These are phyloP conservation scores for Penicillium thymicola DNA, from an alignment of 2,329 filamentous ascomycete genomes.

Conservation along the genomic window DNA sequence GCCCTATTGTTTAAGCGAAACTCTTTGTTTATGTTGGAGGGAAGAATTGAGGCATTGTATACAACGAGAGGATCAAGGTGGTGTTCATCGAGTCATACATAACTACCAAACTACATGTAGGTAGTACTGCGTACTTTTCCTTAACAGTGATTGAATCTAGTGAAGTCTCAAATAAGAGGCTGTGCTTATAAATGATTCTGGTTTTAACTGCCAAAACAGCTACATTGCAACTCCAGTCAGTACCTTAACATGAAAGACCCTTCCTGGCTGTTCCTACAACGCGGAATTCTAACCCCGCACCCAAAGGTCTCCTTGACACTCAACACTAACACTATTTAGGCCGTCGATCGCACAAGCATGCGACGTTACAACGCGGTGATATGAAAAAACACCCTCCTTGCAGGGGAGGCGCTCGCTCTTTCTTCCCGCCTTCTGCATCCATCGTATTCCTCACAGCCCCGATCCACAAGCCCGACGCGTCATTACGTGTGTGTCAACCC, in stretches of 20 bases:
- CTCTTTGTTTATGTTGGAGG: no score
- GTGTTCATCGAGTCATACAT: no score
- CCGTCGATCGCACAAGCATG: slow-evolving; percentile 1
- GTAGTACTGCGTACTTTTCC: no score
- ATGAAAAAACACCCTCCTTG: neutral
- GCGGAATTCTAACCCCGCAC: slow-evolving; percentile 3
- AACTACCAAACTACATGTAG: no score
- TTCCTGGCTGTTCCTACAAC: neutral
- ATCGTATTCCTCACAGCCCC: neutral
- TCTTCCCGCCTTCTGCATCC: neutral
- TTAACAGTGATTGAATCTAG: neutral
- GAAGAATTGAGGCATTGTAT: no score
- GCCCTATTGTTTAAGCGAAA: no score
- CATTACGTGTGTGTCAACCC: neutral
- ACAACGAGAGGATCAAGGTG: no score
- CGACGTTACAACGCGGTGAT: slow-evolving; percentile 4
- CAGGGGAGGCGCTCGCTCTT: neutral
- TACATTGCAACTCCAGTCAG: neutral
- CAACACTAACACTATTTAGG: slow-evolving; percentile 2
- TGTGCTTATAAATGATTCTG: neutral
- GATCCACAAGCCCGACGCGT: neutral
- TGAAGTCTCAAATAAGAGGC: neutral
- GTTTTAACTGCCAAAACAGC: neutral
- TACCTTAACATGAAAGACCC: no score
- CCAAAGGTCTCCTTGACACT: neutral